Evolutionary conservation across 257 asterid genomes (phyloP).

Genomic region (Penstemon davidsonii): DNA sequence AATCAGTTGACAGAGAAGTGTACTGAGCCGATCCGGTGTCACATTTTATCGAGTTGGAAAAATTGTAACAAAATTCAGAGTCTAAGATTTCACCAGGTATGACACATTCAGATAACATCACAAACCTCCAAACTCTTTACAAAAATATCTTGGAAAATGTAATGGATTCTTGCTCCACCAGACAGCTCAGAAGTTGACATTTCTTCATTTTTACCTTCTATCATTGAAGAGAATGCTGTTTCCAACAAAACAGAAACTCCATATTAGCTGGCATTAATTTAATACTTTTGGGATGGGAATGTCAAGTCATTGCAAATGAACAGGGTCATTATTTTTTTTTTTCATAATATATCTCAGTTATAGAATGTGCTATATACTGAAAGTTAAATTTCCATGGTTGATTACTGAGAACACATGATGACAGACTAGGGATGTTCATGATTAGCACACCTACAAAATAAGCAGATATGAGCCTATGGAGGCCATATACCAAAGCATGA

Average conservation of each 20-base stretch:
- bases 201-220: conserved; percentile 91
- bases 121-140: conserved; percentile 92
- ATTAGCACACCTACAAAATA: conserved; percentile 4
- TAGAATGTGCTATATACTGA: too few species aligned
- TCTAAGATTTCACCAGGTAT: conserved; percentile 23
- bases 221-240: conserved; percentile 89
- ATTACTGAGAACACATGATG: conserved; percentile 9
- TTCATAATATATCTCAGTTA: too few species aligned
- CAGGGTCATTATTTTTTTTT: background rate
- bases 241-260: conserved; percentile 21
- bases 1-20: conserved; percentile 24
- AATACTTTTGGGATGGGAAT: conserved; percentile 1
- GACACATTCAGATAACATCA: conserved; percentile 28
- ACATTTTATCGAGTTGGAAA: conserved; percentile 14
- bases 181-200: conserved; percentile 90
- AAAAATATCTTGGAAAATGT: conserved; percentile 85
- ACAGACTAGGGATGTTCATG: conserved; percentile 6
- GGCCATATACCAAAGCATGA: conserved; percentile 13
- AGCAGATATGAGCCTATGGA: too few species aligned
- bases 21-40: conserved; percentile 7
- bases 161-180: conserved; percentile 98
- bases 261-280: conserved; percentile 5
- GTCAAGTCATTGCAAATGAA: conserved; percentile 17
- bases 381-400: too few species aligned
- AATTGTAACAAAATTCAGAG: conserved; percentile 12